A percentile compares a stretch with the other conserved stretches of the same genome.
Evolutionary conservation across 495 filamentous ascomycete genomes (phyloP).

Genomic region (Penicillium atrosanguineum): DNA sequence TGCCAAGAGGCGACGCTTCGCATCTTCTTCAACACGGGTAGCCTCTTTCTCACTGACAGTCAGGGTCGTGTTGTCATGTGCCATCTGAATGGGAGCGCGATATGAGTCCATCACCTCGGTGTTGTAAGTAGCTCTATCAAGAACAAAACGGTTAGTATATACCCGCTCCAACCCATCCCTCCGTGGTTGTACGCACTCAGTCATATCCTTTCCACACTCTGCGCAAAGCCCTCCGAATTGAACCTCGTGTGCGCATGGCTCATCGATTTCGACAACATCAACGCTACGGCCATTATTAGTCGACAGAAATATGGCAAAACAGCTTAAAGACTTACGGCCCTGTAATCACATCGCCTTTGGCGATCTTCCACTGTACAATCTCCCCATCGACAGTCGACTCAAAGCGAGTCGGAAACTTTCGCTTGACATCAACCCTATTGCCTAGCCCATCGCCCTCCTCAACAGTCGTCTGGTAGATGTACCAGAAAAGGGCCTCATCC

Average conservation of each 20-base stretch:
- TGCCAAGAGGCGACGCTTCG: constrained; percentile 77
- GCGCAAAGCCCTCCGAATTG: constrained; percentile 90
- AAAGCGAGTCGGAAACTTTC: constrained; percentile 71
- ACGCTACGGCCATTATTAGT: constrained; percentile 25
- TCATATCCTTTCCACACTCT: constrained; percentile 97
- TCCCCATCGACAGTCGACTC: constrained; percentile 79
- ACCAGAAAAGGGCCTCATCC: constrained; percentile 75
- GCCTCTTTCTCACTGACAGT: constrained; percentile 72
- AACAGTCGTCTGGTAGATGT: constrained; percentile 74
- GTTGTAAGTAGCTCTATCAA: constrained; percentile 53
- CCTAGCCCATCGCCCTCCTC: constrained; percentile 71
- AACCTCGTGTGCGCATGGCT: constrained; percentile 85
- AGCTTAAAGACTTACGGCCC: constrained; percentile 33
- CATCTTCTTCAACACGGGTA: constrained; percentile 74
- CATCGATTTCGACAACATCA: constrained; percentile 75
- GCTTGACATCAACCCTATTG: constrained; percentile 63
- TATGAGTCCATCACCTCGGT: constrained; percentile 60
- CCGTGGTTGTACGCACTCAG: constrained; percentile 49
- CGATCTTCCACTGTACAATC: constrained; percentile 71
- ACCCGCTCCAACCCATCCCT: background rate
- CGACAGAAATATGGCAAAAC: background rate
- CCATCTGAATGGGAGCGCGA: constrained; percentile 88
- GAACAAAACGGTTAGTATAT: background rate
- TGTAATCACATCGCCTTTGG: constrained; percentile 66
- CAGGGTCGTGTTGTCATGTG: constrained; percentile 84